Base-by-base conservation (phyloP, 106 monocot species). In the Allium sativum region DNA sequence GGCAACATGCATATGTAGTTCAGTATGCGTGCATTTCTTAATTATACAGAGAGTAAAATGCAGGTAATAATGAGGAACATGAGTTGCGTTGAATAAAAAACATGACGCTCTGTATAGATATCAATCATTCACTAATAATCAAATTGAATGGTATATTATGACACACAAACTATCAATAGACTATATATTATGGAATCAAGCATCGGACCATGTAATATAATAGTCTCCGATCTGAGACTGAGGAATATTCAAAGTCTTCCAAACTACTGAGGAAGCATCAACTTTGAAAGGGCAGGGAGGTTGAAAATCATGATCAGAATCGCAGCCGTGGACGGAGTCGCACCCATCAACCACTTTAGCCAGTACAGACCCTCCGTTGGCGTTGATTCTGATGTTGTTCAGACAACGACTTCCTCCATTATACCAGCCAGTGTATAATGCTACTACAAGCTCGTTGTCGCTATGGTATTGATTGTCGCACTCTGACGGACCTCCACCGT, bases 261-360 rank as follows among this genome's bases (percentile, higher is more conserved):
- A 75, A 16, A 80, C 70, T 2, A 71, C 66, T 0, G 60, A 47
- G 5, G 75, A 75, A n/a, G 62, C 80, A 17, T 75, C 66, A 15
- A 75, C 54, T 21, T 80, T 54, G 52, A 62, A 74, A n/a, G 10
- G 31, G 56, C 80, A 74, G n/a, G 74, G 75, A 12, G 80, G 80
- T 55, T 55, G 55, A 18, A n/a, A 44, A 16, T 45, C 71, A 31
- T 55, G 55, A 18, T n/a, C 8, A 20, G 9, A 18, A 20, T 55
- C 17, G 55, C 55, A 55, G 2, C 8, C 80, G 41, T 71, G 1
- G 5, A 62, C 11, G 0, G 80, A 80, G 22, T 80, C 75, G 40
- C 70, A 80, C 52, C 75, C 75, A 53, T 80, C 80, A 11, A 80
- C 71, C 45, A 75, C 75, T 58, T 55, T 79, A 9, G 79, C 79